Base-by-base conservation (phyloP, 192 early-diverging fungal genomes). In the Lobosporangium transversale region DNA sequence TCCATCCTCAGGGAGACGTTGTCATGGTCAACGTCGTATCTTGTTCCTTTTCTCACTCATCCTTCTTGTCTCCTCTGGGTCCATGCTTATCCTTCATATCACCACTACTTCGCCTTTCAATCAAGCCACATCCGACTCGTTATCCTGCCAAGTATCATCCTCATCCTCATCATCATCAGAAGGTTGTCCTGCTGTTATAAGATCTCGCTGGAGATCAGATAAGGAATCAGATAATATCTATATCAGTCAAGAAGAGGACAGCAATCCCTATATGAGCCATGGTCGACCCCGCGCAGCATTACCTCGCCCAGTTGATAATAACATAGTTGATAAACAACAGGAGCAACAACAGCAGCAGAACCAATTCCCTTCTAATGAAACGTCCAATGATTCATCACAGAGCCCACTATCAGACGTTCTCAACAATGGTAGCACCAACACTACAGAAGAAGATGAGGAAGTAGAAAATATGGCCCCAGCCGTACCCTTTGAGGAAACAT, bases 11-110 rank as follows among this genome's bases (percentile, higher is more conserved):
- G 18, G 73, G 14, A 45, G 71, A 35, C 36, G 73, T 42, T 76
- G 73, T 29, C 73, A 76, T 43, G 37, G 58, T 27, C 73, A 76
- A 27, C 30, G 47, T 11, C 63, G 73, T 3, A 62, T 76, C 47
- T 53, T 76, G 18, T 57, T 67, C 7, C 73, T 76, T 29, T 62
- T 76, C 53, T 66, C 73, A 14, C 24, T 76, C 27, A 33, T 76
- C 35, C 36, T 76, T 26, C 48, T 76, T 15, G 59, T 76, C 52
- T 67, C 73, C 9, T 76, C 73, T 21, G 73, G 73, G 15, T 76
- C 73, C 18, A 66, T 76, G 63, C 7, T 76, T 37, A 49, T 76
- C 45, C 53, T 67, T 15, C 73, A 76, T 51, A 76, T 67, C 54
- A 57, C 73, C 21, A 53, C 32, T 27, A 12, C 71, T 0, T n/a